These are phyloP conservation scores for Phytopythium chamaehyphon DNA, from an alignment of 352 stramenopile genomes.

Conservation along the genomic window DNA sequence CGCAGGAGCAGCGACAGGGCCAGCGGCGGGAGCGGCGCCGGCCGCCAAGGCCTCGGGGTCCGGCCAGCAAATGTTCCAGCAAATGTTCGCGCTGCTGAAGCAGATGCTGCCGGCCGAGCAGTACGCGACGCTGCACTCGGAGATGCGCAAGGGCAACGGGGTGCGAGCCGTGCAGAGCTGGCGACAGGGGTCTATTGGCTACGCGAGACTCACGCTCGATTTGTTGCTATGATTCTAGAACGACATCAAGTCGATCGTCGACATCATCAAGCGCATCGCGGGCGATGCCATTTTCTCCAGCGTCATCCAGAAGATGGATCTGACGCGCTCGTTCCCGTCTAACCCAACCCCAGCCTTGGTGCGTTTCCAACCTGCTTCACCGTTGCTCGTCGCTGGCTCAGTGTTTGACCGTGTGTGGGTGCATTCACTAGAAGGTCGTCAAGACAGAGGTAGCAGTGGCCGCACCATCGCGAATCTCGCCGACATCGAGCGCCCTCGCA, in stretches of 20 bases:
- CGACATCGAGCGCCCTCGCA: no score
- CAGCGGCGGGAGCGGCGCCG: slow-evolving; percentile 1
- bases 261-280: slow-evolving; percentile 85
- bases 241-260: slow-evolving; percentile 84
- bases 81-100: slow-evolving; percentile 83
- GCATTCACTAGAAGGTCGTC: no score
- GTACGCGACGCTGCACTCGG: slow-evolving; percentile 74
- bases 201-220: neutral
- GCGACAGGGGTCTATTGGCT: neutral
- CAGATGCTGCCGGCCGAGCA: slow-evolving; percentile 83
- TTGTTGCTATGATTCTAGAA: slow-evolving; percentile 29
- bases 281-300: slow-evolving; percentile 78
- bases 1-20: neutral
- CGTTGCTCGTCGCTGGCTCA: neutral
- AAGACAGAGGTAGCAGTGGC: no score
- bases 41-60: slow-evolving; percentile 49
- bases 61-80: slow-evolving; percentile 83
- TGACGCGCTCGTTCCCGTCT: slow-evolving; percentile 56
- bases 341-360: slow-evolving; percentile 15
- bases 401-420: neutral
- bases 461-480: no score
- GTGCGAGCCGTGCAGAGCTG: slow-evolving; percentile 7
- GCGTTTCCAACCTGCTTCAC: neutral
- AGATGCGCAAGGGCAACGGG: slow-evolving; percentile 79
- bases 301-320: slow-evolving; percentile 82